Evolutionary conservation across 1,139 yeast species (phyloP), one percentile per base, ranked within the genome.

Genomic region (Chernovozyma sophiae-reginae): DNA sequence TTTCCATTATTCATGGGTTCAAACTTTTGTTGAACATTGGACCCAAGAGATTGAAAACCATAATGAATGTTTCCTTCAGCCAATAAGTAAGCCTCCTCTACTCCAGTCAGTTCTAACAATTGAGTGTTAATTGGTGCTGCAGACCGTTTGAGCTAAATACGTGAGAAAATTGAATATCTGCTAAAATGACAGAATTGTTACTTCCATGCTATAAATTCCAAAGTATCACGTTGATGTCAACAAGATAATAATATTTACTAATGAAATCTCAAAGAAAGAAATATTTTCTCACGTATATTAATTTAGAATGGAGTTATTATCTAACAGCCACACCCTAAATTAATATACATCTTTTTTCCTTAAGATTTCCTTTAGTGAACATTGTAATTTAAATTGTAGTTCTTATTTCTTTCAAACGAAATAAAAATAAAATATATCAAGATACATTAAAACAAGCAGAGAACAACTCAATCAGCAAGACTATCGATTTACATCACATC

Each of bases 101-200:
- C 43, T 38, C 40, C 34, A 38, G 39, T 18, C 25, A 25, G 19
- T 27, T 48, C 60, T 42, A 53, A 40, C 40, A 52, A 49, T 35
- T 55, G 65, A 42, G 58, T 58, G 44, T 57, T 57, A 65, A 57
- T 51, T 61, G 70, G 69, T 61, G 69, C 70, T 63, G 70, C 70
- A 48, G 68, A 64, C 70, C 70, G 53, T 43, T 41, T 36, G 36
- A 41, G 37, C 26, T 32, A 36, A 33, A 31, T 37, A 42, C 44
- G 47, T 42, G 49, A 43, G 45, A 42, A 33, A 39, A 25, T 34
- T 15, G 25, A 15, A 17, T 16, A 20, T 24, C 25, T 32, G 25
- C 22, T 33, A n/a, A 14, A 35, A n/a, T 12, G 22, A 19, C 39
- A 41, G 49, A 43, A 44, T 43, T 51, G 60, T 57, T 58, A 49